Base-by-base conservation (phyloP, 2,329 filamentous ascomycete species). In the Alternaria novae-zelandiae region DNA sequence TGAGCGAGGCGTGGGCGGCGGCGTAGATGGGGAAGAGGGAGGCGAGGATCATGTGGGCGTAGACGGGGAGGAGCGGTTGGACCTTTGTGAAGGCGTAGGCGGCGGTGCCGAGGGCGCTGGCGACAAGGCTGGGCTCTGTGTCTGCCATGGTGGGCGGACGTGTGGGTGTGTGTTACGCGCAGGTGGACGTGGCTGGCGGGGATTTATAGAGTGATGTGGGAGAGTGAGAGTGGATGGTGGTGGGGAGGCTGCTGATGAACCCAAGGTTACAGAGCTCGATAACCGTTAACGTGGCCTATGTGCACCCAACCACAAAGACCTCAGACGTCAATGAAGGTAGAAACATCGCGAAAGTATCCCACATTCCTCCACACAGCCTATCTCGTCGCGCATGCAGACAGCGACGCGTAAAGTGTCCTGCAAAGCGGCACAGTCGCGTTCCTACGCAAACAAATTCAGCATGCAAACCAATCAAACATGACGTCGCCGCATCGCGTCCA, bases 11-110 rank as follows among this genome's bases (percentile, higher is more conserved):
- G 79, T 97, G 92, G 9, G 94, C 89, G 51, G 92, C 92, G 6
- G 93, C 86, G 80, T 92, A 96, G 75, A 97, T 97, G 57, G 94
- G 92, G 66, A 91, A 89, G 15, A 97, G 80, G 13, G 94, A 90
- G 26, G 92, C 90, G 63, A 89, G 74, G 57, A 91, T 81, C 12
- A 91, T 82, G 76, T 91, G 89, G 0, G 84, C 72, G 70, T 90
- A 86, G 11, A 87, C 88, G 13, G 86, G 86, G 26, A 89, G 68
- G 71, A 79, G 74, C 3, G 79, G 78, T 55, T 79, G 79, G 36
- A 77, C 64, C 21, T 74, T 66, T 20, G 80, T 74, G 61, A 85
- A 83, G 55, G 84, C 81, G 67, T 83, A 83, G 65, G 82, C 77
- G 32, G 78, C 61, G 25, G 72, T 72, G 25, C 76, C 74, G 5